Evolutionary conservation across 169 alveolate species (phyloP).

Genomic region (Cryptosporidium meleagridis): DNA sequence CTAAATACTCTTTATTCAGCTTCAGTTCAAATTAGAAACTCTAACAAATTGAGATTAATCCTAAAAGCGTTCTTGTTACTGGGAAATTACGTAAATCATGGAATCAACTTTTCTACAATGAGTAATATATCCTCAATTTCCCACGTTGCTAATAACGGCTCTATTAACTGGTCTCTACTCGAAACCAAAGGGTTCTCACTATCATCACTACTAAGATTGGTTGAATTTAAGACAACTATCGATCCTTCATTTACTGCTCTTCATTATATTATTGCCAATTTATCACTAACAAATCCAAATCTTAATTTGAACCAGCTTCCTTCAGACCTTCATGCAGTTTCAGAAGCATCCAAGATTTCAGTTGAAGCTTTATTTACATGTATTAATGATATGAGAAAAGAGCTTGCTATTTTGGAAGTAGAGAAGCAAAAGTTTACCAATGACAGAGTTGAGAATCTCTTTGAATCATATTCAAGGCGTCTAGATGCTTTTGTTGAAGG

Average conservation of each 20-base stretch:
- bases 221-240: slow-evolving; percentile 78
- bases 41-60: slow-evolving; percentile 35
- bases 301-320: slow-evolving; percentile 34
- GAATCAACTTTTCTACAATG: slow-evolving; percentile 47
- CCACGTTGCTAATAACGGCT: slow-evolving; percentile 45
- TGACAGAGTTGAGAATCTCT: slow-evolving; percentile 70
- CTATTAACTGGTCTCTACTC: slow-evolving; percentile 70
- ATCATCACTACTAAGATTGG: slow-evolving; percentile 74
- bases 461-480: slow-evolving; percentile 69
- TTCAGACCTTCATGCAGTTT: slow-evolving; percentile 61
- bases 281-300: slow-evolving; percentile 40
- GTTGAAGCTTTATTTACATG: slow-evolving; percentile 35
- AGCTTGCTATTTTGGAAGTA: slow-evolving; percentile 33
- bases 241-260: slow-evolving; percentile 77
- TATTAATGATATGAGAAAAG: slow-evolving; percentile 71
- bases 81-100: slow-evolving; percentile 81
- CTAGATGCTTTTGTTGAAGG: slow-evolving; percentile 70
- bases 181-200: slow-evolving; percentile 78
- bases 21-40: slow-evolving; percentile 74
- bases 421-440: slow-evolving; percentile 53
- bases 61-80: slow-evolving; percentile 78
- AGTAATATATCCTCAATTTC: slow-evolving; percentile 38
- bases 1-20: slow-evolving; percentile 73
- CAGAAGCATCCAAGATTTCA: slow-evolving; percentile 70
- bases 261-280: slow-evolving; percentile 77